Base-by-base conservation (phyloP, 805 yeast genomes). In the Ogataea dorogensis region DNA sequence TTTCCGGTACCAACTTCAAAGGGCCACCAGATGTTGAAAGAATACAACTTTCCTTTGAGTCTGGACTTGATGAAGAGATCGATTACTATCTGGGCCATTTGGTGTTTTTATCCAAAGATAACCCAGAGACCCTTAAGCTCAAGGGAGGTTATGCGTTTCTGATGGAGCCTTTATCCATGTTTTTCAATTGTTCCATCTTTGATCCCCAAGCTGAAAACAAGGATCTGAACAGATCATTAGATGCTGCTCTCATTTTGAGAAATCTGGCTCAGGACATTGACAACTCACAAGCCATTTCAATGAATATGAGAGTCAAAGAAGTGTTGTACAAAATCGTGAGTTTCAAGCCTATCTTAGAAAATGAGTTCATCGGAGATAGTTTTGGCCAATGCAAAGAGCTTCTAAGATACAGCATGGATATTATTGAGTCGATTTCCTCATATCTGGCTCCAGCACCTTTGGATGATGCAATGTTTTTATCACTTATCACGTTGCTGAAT, bases 221-320 rank as follows among this genome's bases (percentile, higher is more conserved):
- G 1, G 59, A 56, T 28, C 27, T 59, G 14, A 56, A 59, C 28
- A 53, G 53, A 20, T 46, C 59, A 10, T 46, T 64, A 14, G 77
- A 73, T 53, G 70, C 82, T 6, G 69, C 81, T 49, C 66, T 93
- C 27, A 75, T 85, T 13, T 64, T 93, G 38, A 71, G 98, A 53
- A 93, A 93, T 59, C 63, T 86, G 29, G 75, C 86, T 2, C 95
- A 91, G 55, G 96, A 88, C 56, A 73, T 84, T 9, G 82, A 74
- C 28, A 84, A 86, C 51, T 93, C 95, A 26, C 87, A 84, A 55
- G 69, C 81, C 53, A 63, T 93, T 43, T 83, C 91, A 1, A 67
- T 73, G 49, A 65, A 71, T 38, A 59, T 63, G 14, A 39, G 38
- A 25, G 43, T 59, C 9, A 49, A 49, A 32, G 58, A 56, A 25